These are phyloP conservation scores for Yamadazyma laniorum DNA, from an alignment of 805 yeast genomes.

Conservation along the genomic window DNA sequence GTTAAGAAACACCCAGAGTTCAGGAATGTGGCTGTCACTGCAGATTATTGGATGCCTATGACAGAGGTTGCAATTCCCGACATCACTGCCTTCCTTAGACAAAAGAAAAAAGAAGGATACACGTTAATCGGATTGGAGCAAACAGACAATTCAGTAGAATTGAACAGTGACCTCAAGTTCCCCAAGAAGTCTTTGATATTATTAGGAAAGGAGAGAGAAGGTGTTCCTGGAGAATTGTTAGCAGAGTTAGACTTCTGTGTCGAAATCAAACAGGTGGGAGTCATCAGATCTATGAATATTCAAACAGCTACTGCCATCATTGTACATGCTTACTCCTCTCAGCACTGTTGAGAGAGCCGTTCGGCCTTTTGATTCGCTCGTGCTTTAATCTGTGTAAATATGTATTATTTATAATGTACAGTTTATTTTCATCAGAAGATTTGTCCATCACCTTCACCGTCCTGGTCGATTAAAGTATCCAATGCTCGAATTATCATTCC, in stretches of 20 bases:
- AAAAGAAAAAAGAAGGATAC: constrained; percentile 72
- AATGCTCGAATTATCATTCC: constrained; percentile 58
- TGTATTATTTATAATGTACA: constrained; percentile 5
- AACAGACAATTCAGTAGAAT: constrained; percentile 80
- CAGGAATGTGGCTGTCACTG: constrained; percentile 87
- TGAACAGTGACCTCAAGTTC: constrained; percentile 62
- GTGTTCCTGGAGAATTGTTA: constrained; percentile 82
- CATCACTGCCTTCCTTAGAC: constrained; percentile 55
- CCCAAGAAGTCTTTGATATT: constrained; percentile 77
- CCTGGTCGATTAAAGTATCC: constrained; percentile 44
- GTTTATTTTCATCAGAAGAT: constrained; percentile 19
- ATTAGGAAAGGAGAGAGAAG: constrained; percentile 85
- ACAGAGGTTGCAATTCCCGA: constrained; percentile 61
- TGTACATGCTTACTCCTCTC: constrained; percentile 83
- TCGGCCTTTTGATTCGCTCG: no score
- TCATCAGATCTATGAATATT: constrained; percentile 91
- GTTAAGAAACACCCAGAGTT: constrained; percentile 68
- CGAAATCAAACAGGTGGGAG: constrained; percentile 90
- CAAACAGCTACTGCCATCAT: constrained; percentile 96
- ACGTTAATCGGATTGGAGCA: constrained; percentile 89
- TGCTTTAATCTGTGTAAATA: not conserved
- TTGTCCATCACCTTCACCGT: constrained; percentile 32
- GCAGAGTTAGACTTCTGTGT: constrained; percentile 83
- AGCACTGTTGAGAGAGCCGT: constrained; percentile 49
- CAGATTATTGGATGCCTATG: constrained; percentile 96